Percentiles rank a stretch among this genome's conserved stretches.
Evolutionary conservation across 2,329 filamentous ascomycete species (phyloP).

Genomic region (Penicillium brasilianum): DNA sequence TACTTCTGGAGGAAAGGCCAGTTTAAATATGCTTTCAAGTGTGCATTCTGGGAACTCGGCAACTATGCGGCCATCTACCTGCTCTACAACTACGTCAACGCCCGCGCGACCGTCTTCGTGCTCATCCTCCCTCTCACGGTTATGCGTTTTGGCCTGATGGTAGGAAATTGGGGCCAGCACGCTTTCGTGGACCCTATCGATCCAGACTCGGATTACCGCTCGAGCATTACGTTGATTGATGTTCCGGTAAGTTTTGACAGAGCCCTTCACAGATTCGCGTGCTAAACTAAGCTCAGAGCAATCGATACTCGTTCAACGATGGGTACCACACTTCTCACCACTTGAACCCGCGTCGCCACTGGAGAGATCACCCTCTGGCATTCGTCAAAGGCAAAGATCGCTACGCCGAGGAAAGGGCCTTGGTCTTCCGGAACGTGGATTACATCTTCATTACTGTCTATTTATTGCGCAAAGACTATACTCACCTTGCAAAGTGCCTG

Average conservation of each 20-base stretch:
- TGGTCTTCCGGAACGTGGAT: slow-evolving; percentile 82
- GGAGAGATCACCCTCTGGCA: slow-evolving; percentile 77
- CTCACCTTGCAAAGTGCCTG: slow-evolving; percentile 69
- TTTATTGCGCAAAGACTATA: slow-evolving; percentile 73
- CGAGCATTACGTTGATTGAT: slow-evolving; percentile 79
- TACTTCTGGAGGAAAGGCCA: slow-evolving; percentile 74
- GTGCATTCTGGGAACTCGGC: slow-evolving; percentile 65
- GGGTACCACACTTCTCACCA: slow-evolving; percentile 74
- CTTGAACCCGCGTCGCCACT: slow-evolving; percentile 77
- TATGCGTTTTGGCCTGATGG: slow-evolving; percentile 74
- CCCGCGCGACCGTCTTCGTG: slow-evolving; percentile 65
- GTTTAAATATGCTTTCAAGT: slow-evolving; percentile 57
- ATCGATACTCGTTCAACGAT: slow-evolving; percentile 66
- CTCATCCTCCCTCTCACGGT: slow-evolving; percentile 69
- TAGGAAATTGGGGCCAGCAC: slow-evolving; percentile 85
- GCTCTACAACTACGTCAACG: slow-evolving; percentile 56
- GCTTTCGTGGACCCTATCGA: slow-evolving; percentile 77
- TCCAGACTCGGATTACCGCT: slow-evolving; percentile 77
- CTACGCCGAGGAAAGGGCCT: slow-evolving; percentile 69
- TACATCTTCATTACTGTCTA: slow-evolving; percentile 76
- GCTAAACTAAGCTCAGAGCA: slow-evolving; percentile 60
- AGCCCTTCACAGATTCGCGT: neutral
- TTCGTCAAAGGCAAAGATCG: slow-evolving; percentile 72
- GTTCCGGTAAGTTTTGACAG: slow-evolving; percentile 65
- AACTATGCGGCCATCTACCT: slow-evolving; percentile 61